Base-by-base conservation (phyloP, 768 basidiomycete species). In the Mrakia blollopis region DNA sequence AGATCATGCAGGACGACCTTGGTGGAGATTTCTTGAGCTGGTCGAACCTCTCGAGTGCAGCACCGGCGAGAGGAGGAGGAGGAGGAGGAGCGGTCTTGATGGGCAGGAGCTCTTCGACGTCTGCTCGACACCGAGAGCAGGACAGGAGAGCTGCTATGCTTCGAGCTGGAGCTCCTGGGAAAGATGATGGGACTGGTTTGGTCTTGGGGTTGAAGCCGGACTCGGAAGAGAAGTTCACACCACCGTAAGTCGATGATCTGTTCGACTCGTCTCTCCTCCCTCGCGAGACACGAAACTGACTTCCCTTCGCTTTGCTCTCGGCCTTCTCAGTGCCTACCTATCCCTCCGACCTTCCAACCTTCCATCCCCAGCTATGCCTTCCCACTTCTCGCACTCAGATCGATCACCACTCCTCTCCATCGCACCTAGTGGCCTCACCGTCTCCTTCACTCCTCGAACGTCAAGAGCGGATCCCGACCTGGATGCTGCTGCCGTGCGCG, bases 401-500 rank as follows among this genome's bases (percentile, higher is more conserved):
- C 70, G 72, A 47, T 74, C 77, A 7, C 30, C 75, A 4, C 73
- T 77, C 7, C 73, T 79, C 13, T 61, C 60, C 30, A 54, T 80
- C 50, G 65, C 74, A 3, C 54, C 62, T 13, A 52, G 70, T 3
- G 67, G 70, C 60, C 39, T 70, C 28, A 41, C 28, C 16, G 62
- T 61, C 23, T 70, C 71, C 21, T 70, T 71, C 63, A 44, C 68
- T 28, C 72, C 72, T 41, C 60, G n/a, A 28, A 72, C 10, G 60
- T 54, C 79, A 75, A 41, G 73, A 23, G 7, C 75, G 37, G 65
- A 68, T n/a, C 35, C 35, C 79, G 92, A 94, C 75, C 89, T 89
- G 77, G 94, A 96, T 74, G 93, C 93, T 0, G 92, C 92, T 16
- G 87, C 94, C 60, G 91, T 92, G 6, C 88, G 93, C 71, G 89